Conservation (phyloP, 306 rosid species). For the Senna siamea region DNA sequence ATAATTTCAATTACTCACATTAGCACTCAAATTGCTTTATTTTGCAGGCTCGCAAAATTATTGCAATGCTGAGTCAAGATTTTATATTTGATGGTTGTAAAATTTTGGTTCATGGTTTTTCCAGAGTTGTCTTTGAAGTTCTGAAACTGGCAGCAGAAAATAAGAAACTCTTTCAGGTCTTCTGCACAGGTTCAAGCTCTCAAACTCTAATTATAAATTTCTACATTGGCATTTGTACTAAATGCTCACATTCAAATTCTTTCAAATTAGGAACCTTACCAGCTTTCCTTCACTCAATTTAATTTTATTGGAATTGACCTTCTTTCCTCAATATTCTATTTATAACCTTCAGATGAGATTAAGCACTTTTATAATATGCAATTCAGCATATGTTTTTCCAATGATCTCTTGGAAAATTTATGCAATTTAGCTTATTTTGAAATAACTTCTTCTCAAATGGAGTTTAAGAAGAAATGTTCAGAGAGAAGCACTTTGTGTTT, state of each 20-base stretch:
- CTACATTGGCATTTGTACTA: not conserved
- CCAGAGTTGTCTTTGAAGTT: constrained; percentile 83
- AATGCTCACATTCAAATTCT: constrained; percentile 19
- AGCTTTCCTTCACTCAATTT: not conserved
- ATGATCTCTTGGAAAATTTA: not conserved
- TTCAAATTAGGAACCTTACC: not conserved
- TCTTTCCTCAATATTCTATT: not conserved
- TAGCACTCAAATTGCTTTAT: constrained; percentile 12
- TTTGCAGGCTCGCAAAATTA: constrained; percentile 79
- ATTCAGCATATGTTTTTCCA: not conserved
- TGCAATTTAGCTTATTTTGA: no score
- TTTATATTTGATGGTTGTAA: constrained; percentile 89
- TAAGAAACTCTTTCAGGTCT: constrained; percentile 79
- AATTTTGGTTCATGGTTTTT: constrained; percentile 91
- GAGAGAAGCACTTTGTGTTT: no score
- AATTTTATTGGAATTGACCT: not conserved
- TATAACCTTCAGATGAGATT: not conserved
- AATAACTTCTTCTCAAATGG: no score
- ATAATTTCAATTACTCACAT: not conserved
- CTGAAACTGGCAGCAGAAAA: constrained; percentile 79
- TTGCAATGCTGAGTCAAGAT: constrained; percentile 88
- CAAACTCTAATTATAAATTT: not conserved
- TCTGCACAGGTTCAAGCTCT: constrained; percentile 73
- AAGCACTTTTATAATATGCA: not conserved
- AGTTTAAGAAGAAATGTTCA: no score